These are phyloP conservation scores for Malus orientalis DNA, from an alignment of 306 rosid species.

Conservation along the genomic window DNA sequence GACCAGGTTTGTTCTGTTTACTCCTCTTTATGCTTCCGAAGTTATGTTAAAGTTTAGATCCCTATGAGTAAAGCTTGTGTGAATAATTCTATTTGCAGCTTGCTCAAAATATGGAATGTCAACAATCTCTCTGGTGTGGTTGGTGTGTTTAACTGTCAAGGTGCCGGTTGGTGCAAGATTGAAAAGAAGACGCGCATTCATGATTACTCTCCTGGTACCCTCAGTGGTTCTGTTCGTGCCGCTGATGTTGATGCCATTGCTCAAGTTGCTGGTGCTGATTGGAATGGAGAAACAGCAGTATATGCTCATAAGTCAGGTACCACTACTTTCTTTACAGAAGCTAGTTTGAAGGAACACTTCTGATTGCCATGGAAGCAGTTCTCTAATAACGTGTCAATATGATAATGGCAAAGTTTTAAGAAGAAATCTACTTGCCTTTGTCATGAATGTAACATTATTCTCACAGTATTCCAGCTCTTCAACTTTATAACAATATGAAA, in stretches of 20 bases:
- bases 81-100: slow-evolving; percentile 35
- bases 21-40: not conserved
- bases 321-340: not conserved
- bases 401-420: not conserved
- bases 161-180: slow-evolving; percentile 96
- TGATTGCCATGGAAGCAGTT: not conserved
- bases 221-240: slow-evolving; percentile 49
- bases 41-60: not conserved
- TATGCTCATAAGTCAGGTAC: slow-evolving; percentile 69
- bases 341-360: too few relatives aligned
- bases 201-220: slow-evolving; percentile 66
- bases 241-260: slow-evolving; percentile 59
- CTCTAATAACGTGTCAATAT: not conserved
- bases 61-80: not conserved
- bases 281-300: slow-evolving; percentile 64
- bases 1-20: slow-evolving; percentile 41
- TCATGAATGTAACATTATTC: not conserved
- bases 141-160: slow-evolving; percentile 96
- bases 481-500: not conserved
- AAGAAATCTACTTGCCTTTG: not conserved
- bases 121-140: slow-evolving; percentile 87
- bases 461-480: not conserved
- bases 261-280: slow-evolving; percentile 60
- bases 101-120: slow-evolving; percentile 95
- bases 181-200: slow-evolving; percentile 77